Base-by-base conservation (phyloP, 305 asterid species). In the Withania somnifera region DNA sequence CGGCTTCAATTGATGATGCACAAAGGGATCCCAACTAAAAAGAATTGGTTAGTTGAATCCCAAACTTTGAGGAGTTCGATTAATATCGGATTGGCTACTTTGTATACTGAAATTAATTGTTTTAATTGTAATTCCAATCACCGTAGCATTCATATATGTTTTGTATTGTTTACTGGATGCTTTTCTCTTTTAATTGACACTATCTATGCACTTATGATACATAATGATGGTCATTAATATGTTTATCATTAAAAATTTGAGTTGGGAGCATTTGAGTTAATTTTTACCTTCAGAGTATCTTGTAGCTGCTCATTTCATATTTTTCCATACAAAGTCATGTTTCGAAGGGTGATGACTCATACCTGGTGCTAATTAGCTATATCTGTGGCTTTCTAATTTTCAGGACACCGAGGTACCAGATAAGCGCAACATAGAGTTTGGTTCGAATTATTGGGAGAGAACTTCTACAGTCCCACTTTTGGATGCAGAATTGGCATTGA, bases 381-480 rank as follows among this genome's bases (percentile, higher is more conserved):
- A n/a, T 79, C 26, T 11, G 19, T 63, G 84, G 42, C 40, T 81
- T 84, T 79, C 77, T 28, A 52, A 85, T 68, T 75, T 83, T 83
- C 88, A 91, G 93, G 90, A 58, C 34, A 24, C 50, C 83, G 87
- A 38, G 73, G 81, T 28, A 85, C 79, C 53, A 22, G 66, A 63
- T 38, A 85, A 73, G 50, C 82, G 45, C n/a, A 85, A 83, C 69
- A 22, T 83, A 30, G 84, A 82, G 40, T 50, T 45, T 57, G 79
- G 79, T 50, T 36, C 82, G 34, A 78, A 53, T 3, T 85, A 87
- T 83, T 82, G 54, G 42, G 82, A 82, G 2, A 77, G 80, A 20
- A 77, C 88, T 69, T 84, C 84, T 32, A 83, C 88, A 6, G 81
- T 80, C 79, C 95, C 97, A 19, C 94, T 94, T 56, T 82, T 93